Evolutionary conservation across 768 basidiomycete species (phyloP), one percentile per base, ranked within the genome.

Genomic region (Trametes cingulata): DNA sequence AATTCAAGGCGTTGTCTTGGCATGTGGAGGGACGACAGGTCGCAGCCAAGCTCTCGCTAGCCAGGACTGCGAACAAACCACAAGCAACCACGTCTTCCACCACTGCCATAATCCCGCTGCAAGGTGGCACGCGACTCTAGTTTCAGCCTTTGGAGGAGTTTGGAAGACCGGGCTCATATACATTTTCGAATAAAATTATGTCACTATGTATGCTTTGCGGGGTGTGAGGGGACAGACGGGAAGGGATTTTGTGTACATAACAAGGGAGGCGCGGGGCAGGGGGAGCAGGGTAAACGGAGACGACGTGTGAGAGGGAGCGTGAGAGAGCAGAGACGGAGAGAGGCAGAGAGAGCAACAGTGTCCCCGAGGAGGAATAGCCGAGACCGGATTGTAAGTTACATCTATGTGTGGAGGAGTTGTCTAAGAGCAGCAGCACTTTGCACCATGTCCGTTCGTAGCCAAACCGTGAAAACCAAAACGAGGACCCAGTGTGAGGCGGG

Each of bases 171-270:
- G 10, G 35, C 35, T 2, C 29, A 54, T 53, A 43, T 60, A 53
- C 48, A 61, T 55, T 61, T 61, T 56, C 36, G 20, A 47, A 56
- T 52, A 61, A 29, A 42, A 56, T 61, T 56, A 61, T 35, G 60
- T 24, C 51, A 56, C 60, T 56, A 46, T 61, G 52, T 61, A 56
- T 56, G 37, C 17, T 56, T 56, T 56, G 55, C 37, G 36, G n/a
- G 20, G 10, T 45, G 24, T 19, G 27, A 12, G 29, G 29, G 10
- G 24, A 14, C 13, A 12, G n/a, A 14, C 6, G 36, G n/a, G 45
- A 24, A 15, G 35, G 17, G 5, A 1, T 37, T 50, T 56, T 49
- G 46, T 56, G 41, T 47, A 56, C 45, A 55, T n/a, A 39, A n/a
- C n/a, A 37, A 33, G 36, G 47, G 19, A 25, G 14, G 47, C 8